Evolutionary conservation across 495 filamentous ascomycete genomes (phyloP), one percentile per base, ranked within the genome.

Genomic region (Penicillium goetzii): DNA sequence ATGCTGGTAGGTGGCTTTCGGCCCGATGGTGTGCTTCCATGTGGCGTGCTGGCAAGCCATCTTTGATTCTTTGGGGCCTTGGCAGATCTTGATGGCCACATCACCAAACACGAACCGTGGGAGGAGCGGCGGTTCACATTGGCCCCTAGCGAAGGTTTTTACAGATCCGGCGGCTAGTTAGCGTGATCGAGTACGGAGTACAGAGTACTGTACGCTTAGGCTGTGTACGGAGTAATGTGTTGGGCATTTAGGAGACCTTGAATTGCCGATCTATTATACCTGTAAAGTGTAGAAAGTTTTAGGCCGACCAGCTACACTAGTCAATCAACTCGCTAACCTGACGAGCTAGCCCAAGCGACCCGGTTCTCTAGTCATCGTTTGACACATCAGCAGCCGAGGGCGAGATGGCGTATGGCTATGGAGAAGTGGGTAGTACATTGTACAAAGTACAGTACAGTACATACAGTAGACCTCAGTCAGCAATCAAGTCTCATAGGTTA

Each of bases 371-470:
- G 47, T 53, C 58, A 51, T 53, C 45, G 49, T 51, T 60, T 60
- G 34, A 60, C 58, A 60, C 32, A 34, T 60, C 58, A 60, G 58
- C 49, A 53, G 58, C 58, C 58, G 58, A 53, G 58, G 58, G 45
- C 58, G 58, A 53, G 58, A 51, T 36, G 45, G 45, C 25, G 41
- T 19, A 45, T 45, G 6, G 41, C n/a, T n/a, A n/a, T n/a, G n/a
- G 8, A 21, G 7, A 21, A 19, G 19, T 45, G 41, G 41, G 19
- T 45, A 21, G n/a, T 21, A 45, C 36, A 12, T 14, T 4, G 3
- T 15, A 38, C 4, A 38, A 38, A 11, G 11, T 36, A 36, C 33
- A 12, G 36, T 12, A 38, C 36, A 14, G n/a, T 45, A 21, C 40
- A 6, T 43, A 19, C 15, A 11, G 41, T 15, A 28, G 21, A 23